Base-by-base conservation (phyloP, 345 rosid genomes). In the Bruguiera gymnorhiza region DNA sequence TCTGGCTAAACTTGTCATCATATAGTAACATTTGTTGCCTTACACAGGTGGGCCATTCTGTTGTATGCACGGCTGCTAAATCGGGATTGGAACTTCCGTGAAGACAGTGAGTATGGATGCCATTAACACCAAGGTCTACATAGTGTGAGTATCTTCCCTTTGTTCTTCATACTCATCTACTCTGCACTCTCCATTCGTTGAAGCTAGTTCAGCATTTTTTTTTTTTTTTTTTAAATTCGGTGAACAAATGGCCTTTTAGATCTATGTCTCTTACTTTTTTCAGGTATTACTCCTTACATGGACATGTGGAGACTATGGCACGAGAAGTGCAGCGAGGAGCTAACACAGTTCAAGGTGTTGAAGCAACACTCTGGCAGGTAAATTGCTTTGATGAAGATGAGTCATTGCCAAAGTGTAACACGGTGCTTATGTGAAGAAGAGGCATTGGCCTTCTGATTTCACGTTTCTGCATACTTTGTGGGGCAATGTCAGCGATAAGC, bases 281-380 rank as follows among this genome's bases (percentile, higher is more conserved):
- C 68, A 94, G 97, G 74, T 89, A 77, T 72, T 91, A 94, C 72
- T 88, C 99, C 26, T 69, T 94, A 65, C 65, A 89, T 67, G 88
- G 97, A 21, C 97, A 94, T 62, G 97, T 94, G 32, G 97, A 89
- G 88, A 85, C 70, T 46, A 87, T 94, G 98, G 97, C 98, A 43
- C 74, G 97, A 60, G 89, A 89, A 78, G 83, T 86, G 64, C 96
- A 86, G 72, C 78, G 83, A 43, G 97, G 97, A 53, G 98, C 90
- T 37, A 89, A 86, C 72, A 34, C 86, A 2, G 86, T 91, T 68
- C 75, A 80, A 66, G 98, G 84, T 43, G 93, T 91, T 18, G 95
- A 94, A 73, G 97, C 97, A 69, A 89, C 96, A 51, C 90, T 94
- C 24, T 94, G 97, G 98, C 93, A 94, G 89, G 95, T 86, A 74